phyloP scores from a whole-genome alignment of 192 early-diverging fungal genomes.

The Geosiphon pyriformis region DNA sequence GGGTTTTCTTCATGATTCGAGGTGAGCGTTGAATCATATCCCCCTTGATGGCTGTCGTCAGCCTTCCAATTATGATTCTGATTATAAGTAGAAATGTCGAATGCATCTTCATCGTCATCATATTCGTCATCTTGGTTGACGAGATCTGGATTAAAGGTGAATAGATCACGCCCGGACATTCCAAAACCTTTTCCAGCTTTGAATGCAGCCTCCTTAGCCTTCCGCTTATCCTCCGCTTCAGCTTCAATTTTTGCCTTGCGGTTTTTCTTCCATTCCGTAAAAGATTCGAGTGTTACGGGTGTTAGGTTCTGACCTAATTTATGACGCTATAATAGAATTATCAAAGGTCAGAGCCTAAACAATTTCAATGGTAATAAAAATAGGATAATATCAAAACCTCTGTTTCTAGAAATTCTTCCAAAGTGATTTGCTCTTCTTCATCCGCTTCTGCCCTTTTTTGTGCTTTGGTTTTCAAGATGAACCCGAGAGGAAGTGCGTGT shows the following conservation, averaged over 20 bases:
- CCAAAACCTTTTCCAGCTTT: conserved; percentile 86
- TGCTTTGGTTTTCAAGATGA: conserved; percentile 89
- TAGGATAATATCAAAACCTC: conserved; percentile 51
- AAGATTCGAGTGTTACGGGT: conserved; percentile 90
- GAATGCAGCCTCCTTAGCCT: conserved; percentile 75
- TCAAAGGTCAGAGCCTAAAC: neutral
- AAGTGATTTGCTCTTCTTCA: conserved; percentile 79
- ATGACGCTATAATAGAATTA: conserved; percentile 63
- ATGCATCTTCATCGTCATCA: conserved; percentile 74
- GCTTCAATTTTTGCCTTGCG: conserved; percentile 66
- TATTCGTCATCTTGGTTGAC: conserved; percentile 66
- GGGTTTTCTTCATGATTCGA: neutral
- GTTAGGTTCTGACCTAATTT: conserved; percentile 87
- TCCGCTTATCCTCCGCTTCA: conserved; percentile 58
- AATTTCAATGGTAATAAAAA: conserved; percentile 10
- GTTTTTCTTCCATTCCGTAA: conserved; percentile 89
- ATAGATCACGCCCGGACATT: conserved; percentile 96
- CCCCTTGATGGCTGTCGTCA: conserved; percentile 31
- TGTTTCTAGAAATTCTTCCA: conserved; percentile 97
- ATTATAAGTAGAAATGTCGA: conserved; percentile 73
- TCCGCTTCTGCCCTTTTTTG: conserved; percentile 65
- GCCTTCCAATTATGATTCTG: conserved; percentile 59
- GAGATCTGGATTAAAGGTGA: conserved; percentile 94
- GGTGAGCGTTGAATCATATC: conserved; percentile 28
- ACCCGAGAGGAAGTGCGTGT: conserved; percentile 95